phyloP scores from a whole-genome alignment of 2,329 filamentous ascomycete genomes.

The Graphilbum sp. region DNA sequence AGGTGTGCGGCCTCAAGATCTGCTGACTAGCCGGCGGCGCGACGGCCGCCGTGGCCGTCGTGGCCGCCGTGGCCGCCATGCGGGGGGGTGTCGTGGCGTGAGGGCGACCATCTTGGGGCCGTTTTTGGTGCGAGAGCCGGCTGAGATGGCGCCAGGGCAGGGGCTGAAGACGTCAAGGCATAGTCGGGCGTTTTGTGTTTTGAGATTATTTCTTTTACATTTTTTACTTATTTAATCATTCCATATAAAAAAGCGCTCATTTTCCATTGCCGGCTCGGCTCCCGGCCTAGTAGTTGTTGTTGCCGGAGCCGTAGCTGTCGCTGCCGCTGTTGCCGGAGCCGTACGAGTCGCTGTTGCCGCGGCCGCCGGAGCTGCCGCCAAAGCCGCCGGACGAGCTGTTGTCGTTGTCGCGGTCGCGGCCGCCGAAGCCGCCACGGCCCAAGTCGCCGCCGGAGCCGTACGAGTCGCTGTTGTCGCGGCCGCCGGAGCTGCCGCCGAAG shows the following conservation, averaged over 20 bases:
- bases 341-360: slow-evolving; percentile 10
- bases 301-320: slow-evolving; percentile 2
- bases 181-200: too few relatives aligned
- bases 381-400: slow-evolving; percentile 1
- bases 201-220: background rate
- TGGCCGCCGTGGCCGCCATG: background rate
- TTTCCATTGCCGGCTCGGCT: background rate
- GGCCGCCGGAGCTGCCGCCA: background rate
- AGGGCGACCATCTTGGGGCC: background rate
- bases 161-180: too few relatives aligned
- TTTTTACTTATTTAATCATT: background rate
- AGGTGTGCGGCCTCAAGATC: slow-evolving; percentile 58
- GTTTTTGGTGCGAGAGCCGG: too few relatives aligned
- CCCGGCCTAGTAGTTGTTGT: background rate
- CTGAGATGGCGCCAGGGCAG: too few relatives aligned
- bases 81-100: background rate
- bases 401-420: background rate
- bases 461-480: slow-evolving; percentile 6
- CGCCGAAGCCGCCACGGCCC: background rate
- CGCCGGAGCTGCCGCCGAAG: too few relatives aligned
- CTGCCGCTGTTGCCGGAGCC: slow-evolving; percentile 3
- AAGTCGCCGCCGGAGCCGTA: slow-evolving; percentile 1
- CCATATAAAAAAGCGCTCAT: background rate
- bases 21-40: slow-evolving; percentile 27
- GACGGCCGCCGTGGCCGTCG: background rate